Base-by-base conservation (phyloP, 139 green algal genomes). In the Raphidocelis subcapitata region DNA sequence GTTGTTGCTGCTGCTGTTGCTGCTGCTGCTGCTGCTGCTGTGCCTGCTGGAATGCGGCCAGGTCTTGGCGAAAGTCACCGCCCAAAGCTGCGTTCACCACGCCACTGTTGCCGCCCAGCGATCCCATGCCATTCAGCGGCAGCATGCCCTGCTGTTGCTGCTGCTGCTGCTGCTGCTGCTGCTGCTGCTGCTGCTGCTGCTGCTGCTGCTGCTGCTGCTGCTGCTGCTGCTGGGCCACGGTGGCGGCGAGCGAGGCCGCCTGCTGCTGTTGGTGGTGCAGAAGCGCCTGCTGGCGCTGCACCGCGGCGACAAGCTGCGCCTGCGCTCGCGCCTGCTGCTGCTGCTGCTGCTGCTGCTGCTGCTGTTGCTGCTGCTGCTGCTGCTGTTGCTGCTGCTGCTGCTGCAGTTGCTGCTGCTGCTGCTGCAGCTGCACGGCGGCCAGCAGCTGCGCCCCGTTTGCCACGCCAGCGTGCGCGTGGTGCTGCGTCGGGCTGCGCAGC, bases 151-250 rank as follows among this genome's bases (percentile, higher is more conserved):
- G 55, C 55, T 12, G 10, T 14, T 62, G 55, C 55, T 62, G 55
- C 26, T 35, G n/a, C 55, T 16, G 55, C 55, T 57, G 55, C n/a
- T 28, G 10, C 55, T 12, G 10, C 55, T 62, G 55, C 55, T 16
- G 55, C 26, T 12, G 10, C 26, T 16, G 55, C 26, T 12, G 14
- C 26, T 16, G 8, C 26, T 62, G 10, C 26, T 12, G 8, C 16
- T 12, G 55, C n/a, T 31, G n/a, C 20, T 57, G 55, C 55, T 62
- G 24, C 8, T 14, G 10, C 55, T 16, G 55, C 55, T 28, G 55
- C 55, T 62, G 55, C 55, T 62, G 55, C 55, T 62, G 55, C 55
- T 62, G 55, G 18, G 49, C 18, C 18, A 20, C 49, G n/a, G n/a
- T n/a, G n/a, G n/a, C n/a, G n/a, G n/a, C n/a, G n/a, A n/a, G n/a